phyloP scores from a whole-genome alignment of 148 eudicot genomes.

The Gaultheria prostrata region DNA sequence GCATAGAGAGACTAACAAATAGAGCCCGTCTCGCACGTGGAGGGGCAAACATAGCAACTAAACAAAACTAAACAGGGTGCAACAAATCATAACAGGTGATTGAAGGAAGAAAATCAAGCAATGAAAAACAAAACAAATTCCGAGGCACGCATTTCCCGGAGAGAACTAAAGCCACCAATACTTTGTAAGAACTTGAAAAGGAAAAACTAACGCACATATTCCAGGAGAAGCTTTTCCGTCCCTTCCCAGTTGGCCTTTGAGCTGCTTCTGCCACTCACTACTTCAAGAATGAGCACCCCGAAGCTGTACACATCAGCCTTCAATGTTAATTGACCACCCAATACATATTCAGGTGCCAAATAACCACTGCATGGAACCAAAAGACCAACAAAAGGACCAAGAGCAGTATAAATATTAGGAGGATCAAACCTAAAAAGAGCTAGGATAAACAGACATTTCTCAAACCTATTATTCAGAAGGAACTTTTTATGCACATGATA shows the following conservation, averaged over 20 bases:
- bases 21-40: background rate
- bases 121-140: background rate
- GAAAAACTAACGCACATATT: slow-evolving; percentile 57
- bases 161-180: slow-evolving; percentile 4
- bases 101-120: slow-evolving; percentile 1
- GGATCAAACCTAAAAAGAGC: background rate
- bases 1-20: background rate
- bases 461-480: background rate
- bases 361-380: slow-evolving; percentile 66
- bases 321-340: slow-evolving; percentile 78
- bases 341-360: slow-evolving; percentile 89
- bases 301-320: slow-evolving; percentile 96
- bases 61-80: background rate
- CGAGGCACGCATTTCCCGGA: background rate
- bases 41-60: background rate
- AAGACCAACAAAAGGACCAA: slow-evolving; percentile 2
- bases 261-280: slow-evolving; percentile 72
- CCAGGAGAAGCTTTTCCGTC: slow-evolving; percentile 56
- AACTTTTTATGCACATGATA: background rate
- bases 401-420: background rate
- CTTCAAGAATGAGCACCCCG: slow-evolving; percentile 77
- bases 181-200: background rate
- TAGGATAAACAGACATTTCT: background rate
- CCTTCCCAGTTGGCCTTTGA: slow-evolving; percentile 55
- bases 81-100: background rate